phyloP scores from a whole-genome alignment of 352 stramenopile genomes.

The Globisporangium camurandrum region DNA sequence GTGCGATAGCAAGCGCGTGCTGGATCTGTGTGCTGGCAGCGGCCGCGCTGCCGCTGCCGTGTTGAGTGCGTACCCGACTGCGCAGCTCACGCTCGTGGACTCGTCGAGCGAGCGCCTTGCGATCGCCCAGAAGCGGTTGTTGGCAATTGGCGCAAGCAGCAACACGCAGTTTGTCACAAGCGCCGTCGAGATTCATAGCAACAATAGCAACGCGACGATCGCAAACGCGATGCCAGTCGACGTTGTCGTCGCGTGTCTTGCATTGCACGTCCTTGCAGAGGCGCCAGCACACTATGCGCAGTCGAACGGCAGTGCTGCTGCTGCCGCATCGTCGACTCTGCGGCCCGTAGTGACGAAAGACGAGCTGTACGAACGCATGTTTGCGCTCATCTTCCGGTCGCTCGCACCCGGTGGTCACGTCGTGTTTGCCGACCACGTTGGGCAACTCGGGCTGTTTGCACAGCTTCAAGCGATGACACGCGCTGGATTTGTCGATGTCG shows the following conservation, averaged over 20 bases:
- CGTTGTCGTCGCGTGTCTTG: slow-evolving; percentile 53
- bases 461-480: slow-evolving; percentile 49
- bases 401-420: slow-evolving; percentile 57
- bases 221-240: slow-evolving; percentile 28
- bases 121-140: slow-evolving; percentile 40
- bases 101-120: slow-evolving; percentile 40
- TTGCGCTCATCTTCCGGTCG: slow-evolving; percentile 40
- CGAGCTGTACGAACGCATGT: slow-evolving; percentile 42
- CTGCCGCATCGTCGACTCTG: background rate
- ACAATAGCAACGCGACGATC: slow-evolving; percentile 6
- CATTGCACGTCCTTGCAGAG: slow-evolving; percentile 61
- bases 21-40: slow-evolving; percentile 67
- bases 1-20: slow-evolving; percentile 40
- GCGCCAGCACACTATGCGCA: slow-evolving; percentile 38
- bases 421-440: slow-evolving; percentile 67
- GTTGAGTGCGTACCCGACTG: slow-evolving; percentile 53
- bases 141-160: background rate
- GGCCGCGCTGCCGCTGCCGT: slow-evolving; percentile 43
- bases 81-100: slow-evolving; percentile 47
- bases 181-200: slow-evolving; percentile 4
- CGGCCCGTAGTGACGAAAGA: slow-evolving; percentile 11
- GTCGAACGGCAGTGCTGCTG: background rate
- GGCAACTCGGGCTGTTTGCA: slow-evolving; percentile 49
- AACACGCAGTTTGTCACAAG: slow-evolving; percentile 21
- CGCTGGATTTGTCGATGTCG: slow-evolving; percentile 64